phyloP scores from a whole-genome alignment of 768 basidiomycete genomes.

The Boletus coccyginus region DNA sequence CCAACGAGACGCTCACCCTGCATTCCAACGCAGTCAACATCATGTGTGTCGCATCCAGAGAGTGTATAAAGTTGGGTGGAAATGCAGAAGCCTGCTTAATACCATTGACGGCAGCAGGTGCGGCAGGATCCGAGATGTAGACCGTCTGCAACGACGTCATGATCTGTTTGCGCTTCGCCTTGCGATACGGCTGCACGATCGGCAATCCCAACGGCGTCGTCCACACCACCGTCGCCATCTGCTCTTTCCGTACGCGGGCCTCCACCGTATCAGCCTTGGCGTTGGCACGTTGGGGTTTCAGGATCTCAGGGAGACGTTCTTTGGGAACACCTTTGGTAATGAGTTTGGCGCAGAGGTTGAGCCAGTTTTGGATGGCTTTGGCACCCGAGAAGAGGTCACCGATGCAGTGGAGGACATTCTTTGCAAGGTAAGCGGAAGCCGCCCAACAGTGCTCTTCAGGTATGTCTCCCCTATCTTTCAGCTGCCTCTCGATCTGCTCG shows the following conservation, averaged over 20 bases:
- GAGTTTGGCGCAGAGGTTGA: slow-evolving; percentile 76
- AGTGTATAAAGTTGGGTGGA: slow-evolving; percentile 98
- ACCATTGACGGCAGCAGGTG: slow-evolving; percentile 74
- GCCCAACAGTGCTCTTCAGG: slow-evolving; percentile 70
- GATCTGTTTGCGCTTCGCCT: slow-evolving; percentile 77
- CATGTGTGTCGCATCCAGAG: slow-evolving; percentile 98
- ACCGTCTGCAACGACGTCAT: slow-evolving; percentile 83
- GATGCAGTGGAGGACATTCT: slow-evolving; percentile 74
- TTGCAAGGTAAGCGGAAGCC: slow-evolving; percentile 77
- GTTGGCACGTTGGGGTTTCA: slow-evolving; percentile 16
- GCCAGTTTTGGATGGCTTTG: slow-evolving; percentile 87
- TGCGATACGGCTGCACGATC: slow-evolving; percentile 94
- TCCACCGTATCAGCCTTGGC: slow-evolving; percentile 23
- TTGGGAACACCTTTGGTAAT: slow-evolving; percentile 85
- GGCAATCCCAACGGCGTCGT: slow-evolving; percentile 94
- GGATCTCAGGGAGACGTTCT: slow-evolving; percentile 53
- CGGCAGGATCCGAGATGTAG: slow-evolving; percentile 84
- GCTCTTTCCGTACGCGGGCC: slow-evolving; percentile 67
- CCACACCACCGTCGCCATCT: slow-evolving; percentile 97
- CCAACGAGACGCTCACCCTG: slow-evolving; percentile 45
- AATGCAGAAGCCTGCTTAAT: slow-evolving; percentile 93
- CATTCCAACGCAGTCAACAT: slow-evolving; percentile 93
- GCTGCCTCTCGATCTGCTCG: slow-evolving; percentile 89
- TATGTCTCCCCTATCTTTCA: slow-evolving; percentile 73
- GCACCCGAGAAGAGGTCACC: slow-evolving; percentile 94